Evolutionary conservation across 2,329 filamentous ascomycete species (phyloP), one percentile per base, ranked within the genome.

Genomic region (Phaeosphaeriaceae sp.): DNA sequence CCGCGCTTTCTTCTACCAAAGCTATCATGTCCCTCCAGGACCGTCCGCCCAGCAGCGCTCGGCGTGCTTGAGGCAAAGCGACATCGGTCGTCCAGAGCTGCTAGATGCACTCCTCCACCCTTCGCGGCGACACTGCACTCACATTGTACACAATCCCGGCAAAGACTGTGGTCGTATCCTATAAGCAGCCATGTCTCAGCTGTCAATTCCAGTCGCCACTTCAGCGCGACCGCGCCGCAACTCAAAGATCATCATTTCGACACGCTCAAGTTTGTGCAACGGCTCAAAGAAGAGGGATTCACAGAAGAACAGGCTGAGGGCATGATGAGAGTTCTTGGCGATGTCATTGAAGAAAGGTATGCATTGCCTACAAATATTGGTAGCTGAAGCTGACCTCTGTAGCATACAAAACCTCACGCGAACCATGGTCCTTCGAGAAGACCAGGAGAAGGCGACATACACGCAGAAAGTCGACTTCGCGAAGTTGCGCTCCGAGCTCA

Each of bases 241-340:
- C 75, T 78, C 52, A 87, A 91, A 64, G 93, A 97, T 71, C 95
- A 99, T 78, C 93, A 99, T 79, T 99, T 99, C 76, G 95, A 99
- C 79, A 99, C 95, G 0, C 86, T 99, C 61, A 97, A 97, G 81
- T 97, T 99, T 75, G 93, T 99, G 41, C 92, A 97, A 80, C 86
- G 92, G 52, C 83, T 99, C 42, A 89, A 94, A 77, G 87, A 87
- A 66, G 95, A 99, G 76, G 95, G 95, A 0, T 97, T 98, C 77
- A 97, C 92, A 22, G 94, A 98, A 78, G 91, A 93, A 67, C 95
- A 99, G 79, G 89, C 93, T 2, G 93, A 92, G 24, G 94, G 95
- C n/a, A 95, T 97, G 91, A 98, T 99, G 95, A 92, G 91, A 76
- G 92, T 98, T 7, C 83, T 99, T 41, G 93, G 93, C 79, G 93